Evolutionary conservation across 2,329 filamentous ascomycete species (phyloP), one percentile per base, ranked within the genome.

Genomic region (Venturia effusa): DNA sequence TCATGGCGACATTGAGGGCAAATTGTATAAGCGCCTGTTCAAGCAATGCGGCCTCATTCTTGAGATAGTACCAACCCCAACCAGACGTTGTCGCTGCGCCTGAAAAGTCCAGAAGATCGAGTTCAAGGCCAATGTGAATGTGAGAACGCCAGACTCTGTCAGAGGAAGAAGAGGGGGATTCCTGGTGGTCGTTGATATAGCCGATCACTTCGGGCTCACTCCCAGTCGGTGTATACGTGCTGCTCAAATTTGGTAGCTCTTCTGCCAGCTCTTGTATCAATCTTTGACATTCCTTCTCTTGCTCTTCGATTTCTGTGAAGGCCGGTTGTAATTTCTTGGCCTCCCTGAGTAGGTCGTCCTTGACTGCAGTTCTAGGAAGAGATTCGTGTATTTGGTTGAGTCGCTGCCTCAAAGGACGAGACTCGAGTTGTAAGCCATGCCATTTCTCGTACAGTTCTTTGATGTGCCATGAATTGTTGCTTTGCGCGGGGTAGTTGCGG

Each of bases 41-140:
- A n/a, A 99, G 83, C 74, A 94, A 84, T 0, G 92, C 92, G 10
- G 87, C 94, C 71, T 96, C 92, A 72, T 93, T 90, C n/a, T 90
- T 80, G 13, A 99, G 84, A 76, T 92, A 97, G 78, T 99, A 99
- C 90, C 92, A 99, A 1, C 94, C 94, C 93, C 93, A 99, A 43
- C 94, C 94, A 3, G 88, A 90, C 1, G 90, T 87, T n/a, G 84
- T 86, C 1, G 88, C 88, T 5, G 92, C 91, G 65, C 83, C 87
- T 5, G 88, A 81, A 71, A 99, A 97, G 77, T 99, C 93, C 61
- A 99, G 80, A n/a, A 99, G 82, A n/a, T 88, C 87, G n/a, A 99
- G 83, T 71, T 92, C 85, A 4, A 85, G 81, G 39, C 94, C 94
- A 69, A 99, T 93, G 68, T 93, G 84, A 8, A 94, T 88, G 74